Conservation (phyloP, 176 grass and related monocot genomes). For the Aegilops tauschii region DNA sequence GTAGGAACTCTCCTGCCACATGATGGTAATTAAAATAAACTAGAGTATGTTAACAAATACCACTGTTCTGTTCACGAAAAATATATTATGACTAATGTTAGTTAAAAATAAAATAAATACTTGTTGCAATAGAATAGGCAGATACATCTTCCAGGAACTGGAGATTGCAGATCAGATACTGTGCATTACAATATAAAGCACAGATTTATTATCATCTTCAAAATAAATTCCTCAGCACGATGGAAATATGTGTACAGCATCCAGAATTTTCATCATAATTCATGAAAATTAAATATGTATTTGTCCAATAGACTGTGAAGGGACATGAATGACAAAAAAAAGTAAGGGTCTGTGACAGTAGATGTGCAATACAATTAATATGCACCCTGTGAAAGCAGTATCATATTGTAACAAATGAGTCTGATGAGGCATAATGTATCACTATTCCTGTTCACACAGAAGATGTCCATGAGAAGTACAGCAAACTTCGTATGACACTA, state of each 20-base stretch:
- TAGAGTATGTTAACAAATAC: not conserved
- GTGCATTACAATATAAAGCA: not conserved
- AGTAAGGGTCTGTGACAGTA: slow-evolving; percentile 1
- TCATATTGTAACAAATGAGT: not conserved
- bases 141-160: not conserved
- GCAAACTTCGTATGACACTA: not conserved
- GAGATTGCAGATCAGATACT: not conserved
- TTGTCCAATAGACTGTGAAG: slow-evolving; percentile 14
- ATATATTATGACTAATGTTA: slow-evolving; percentile 21
- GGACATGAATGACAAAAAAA: not conserved
- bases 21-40: slow-evolving; percentile 10
- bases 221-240: not conserved
- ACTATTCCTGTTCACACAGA: slow-evolving; percentile 13
- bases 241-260: not conserved
- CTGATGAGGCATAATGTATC: not conserved
- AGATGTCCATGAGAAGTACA: not conserved
- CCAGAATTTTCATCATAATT: not conserved
- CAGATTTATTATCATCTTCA: not conserved
- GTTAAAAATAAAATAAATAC: not conserved
- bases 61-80: not conserved
- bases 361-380: not conserved
- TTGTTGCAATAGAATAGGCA: not conserved
- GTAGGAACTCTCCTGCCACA: not conserved
- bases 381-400: not conserved
- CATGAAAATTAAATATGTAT: not conserved